Evolutionary conservation across 768 basidiomycete genomes (phyloP).

Genomic region (Leccinum uliginosum): DNA sequence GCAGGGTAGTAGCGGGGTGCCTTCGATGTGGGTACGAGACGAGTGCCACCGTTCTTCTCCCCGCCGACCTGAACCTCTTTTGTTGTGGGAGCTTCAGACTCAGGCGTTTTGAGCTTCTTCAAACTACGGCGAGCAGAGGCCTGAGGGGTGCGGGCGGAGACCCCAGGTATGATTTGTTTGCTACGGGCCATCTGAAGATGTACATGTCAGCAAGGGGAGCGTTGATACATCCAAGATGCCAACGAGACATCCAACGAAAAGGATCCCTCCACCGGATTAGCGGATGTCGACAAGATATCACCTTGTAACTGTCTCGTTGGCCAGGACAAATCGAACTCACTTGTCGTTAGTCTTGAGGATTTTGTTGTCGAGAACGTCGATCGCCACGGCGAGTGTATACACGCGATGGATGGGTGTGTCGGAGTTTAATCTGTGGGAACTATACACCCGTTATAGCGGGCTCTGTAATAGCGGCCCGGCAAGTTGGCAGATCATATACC

Average conservation of each 20-base stretch:
- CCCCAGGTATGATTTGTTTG: constrained; percentile 76
- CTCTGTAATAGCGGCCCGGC: not conserved
- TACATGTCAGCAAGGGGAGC: constrained; percentile 14
- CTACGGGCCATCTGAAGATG: constrained; percentile 75
- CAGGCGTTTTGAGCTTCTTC: constrained; percentile 78
- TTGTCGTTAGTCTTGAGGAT: constrained; percentile 41
- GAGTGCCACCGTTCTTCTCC: constrained; percentile 85
- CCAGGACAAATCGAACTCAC: constrained; percentile 34
- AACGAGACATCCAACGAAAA: constrained; percentile 32
- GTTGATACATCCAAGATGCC: constrained; percentile 33
- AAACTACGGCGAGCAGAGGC: constrained; percentile 77
- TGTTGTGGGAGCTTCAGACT: constrained; percentile 55
- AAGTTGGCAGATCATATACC: constrained; percentile 1
- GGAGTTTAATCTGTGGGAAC: constrained; percentile 27
- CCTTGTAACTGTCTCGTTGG: not conserved
- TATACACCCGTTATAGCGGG: constrained; percentile 14
- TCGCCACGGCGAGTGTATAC: constrained; percentile 15
- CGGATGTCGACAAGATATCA: not conserved
- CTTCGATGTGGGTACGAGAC: constrained; percentile 80
- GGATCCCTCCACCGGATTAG: constrained; percentile 4
- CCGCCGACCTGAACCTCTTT: constrained; percentile 84
- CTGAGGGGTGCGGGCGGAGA: constrained; percentile 80
- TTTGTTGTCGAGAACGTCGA: constrained; percentile 30
- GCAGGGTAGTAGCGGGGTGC: constrained; percentile 92
- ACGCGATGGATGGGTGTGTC: constrained; percentile 7